Conservation (phyloP, 768 basidiomycete species). For the Myochromella boudieri region DNA sequence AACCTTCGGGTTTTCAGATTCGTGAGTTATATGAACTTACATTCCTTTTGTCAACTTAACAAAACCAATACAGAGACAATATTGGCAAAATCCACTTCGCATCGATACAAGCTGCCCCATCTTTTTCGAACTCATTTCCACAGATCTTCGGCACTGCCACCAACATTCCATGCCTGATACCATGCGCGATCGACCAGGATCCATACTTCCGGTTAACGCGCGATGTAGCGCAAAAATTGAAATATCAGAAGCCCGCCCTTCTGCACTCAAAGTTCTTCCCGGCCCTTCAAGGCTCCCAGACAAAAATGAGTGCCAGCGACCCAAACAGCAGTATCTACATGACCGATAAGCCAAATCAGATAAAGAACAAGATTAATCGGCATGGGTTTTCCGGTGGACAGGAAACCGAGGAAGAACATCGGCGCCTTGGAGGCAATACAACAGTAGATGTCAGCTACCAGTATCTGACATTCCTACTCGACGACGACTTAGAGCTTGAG, state of each 20-base stretch:
- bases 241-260: constrained; percentile 92
- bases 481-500: constrained; percentile 88
- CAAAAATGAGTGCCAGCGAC: constrained; percentile 98
- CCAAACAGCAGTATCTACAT: constrained; percentile 93
- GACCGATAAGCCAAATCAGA: constrained; percentile 89
- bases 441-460: constrained; percentile 97
- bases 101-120: constrained; percentile 91
- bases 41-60: neutral
- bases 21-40: constrained; percentile 54
- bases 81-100: constrained; percentile 98
- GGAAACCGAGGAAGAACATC: constrained; percentile 95
- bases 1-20: constrained; percentile 95
- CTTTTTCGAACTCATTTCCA: constrained; percentile 98
- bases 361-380: constrained; percentile 96
- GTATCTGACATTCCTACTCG: constrained; percentile 93
- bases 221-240: constrained; percentile 90
- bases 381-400: constrained; percentile 96
- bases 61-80: constrained; percentile 68
- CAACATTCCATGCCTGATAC: constrained; percentile 91
- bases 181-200: constrained; percentile 98
- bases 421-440: constrained; percentile 83
- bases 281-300: constrained; percentile 95
- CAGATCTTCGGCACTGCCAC: constrained; percentile 87
- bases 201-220: constrained; percentile 98
- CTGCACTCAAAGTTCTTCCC: constrained; percentile 98